Evolutionary conservation across 202 grass and related monocot species (phyloP).

Genomic region (Digitaria exilis): DNA sequence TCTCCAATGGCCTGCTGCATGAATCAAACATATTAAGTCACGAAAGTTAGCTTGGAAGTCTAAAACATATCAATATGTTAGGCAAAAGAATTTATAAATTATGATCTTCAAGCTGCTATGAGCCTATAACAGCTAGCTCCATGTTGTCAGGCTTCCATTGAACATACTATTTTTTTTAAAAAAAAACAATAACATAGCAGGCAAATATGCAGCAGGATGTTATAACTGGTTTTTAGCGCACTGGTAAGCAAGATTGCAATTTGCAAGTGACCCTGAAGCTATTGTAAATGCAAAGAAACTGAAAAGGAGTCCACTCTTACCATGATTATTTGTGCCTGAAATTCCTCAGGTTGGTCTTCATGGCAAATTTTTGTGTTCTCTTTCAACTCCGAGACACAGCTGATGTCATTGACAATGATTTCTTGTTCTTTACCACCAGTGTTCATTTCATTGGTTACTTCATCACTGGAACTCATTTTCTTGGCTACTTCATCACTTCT

Average conservation of each 20-base stretch:
- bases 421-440: conserved; percentile 21
- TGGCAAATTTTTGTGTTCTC: conserved; percentile 19
- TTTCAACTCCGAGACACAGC: conserved; percentile 23
- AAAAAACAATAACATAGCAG: not conserved
- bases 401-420: conserved; percentile 25
- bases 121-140: conserved; percentile 11
- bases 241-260: not conserved
- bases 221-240: not conserved
- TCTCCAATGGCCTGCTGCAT: conserved; percentile 16
- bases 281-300: conserved; percentile 27
- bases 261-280: not conserved
- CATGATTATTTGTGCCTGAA: conserved; percentile 20
- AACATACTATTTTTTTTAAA: not conserved
- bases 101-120: not conserved
- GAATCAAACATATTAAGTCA: conserved; percentile 28
- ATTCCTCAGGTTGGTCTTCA: conserved; percentile 24
- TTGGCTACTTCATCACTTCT: conserved; percentile 13
- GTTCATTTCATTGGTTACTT: conserved; percentile 15
- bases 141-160: conserved; percentile 16
- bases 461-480: not conserved
- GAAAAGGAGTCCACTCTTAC: not conserved
- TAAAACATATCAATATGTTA: conserved; percentile 12
- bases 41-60: not conserved
- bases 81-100: not conserved
- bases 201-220: not conserved